Evolutionary conservation across 1,284 basidiomycete genomes (phyloP), one percentile per base, ranked within the genome.

Genomic region (Naganishia cerealis): DNA sequence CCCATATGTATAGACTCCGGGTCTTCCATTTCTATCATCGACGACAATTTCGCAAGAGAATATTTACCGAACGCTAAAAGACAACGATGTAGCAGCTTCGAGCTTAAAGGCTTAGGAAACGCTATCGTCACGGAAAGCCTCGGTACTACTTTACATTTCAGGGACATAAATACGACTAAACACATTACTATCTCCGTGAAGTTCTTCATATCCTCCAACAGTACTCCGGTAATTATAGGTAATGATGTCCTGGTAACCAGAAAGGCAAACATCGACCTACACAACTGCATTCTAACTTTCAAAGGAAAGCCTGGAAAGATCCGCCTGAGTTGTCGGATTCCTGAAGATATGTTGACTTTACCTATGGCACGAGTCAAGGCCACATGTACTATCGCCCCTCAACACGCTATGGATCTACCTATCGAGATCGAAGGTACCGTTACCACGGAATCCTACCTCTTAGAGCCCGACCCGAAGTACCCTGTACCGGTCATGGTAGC

Each of bases 201-300:
- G 21, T 68, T 68, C 58, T 38, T 68, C 24, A 18, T 52, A 24
- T 39, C 52, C 2, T 2, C 24, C 2, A 53, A 57, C 33, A 53
- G 38, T 38, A 61, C 59, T 2, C 57, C 16, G 3, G 38, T 68
- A 16, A 68, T 68, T 36, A 63, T 65, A 18, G 69, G 69, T 5
- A 70, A 62, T 40, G 67, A 68, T 52, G 67, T 70, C 13, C 50
- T 68, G 16, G 21, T 10, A 3, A 59, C 61, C 16, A 38, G 36
- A 2, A 67, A 62, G 29, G 69, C 61, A 0, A 55, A 33, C 26
- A 62, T 70, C 50, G 55, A 70, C 50, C 24, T 70, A 33, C 21
- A 57, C 18, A 42, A 39, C 15, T 15, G n/a, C 12, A 42, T 42
- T 18, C 39, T 62, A 0, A 33, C 29, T 13, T 53, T 65, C 40